Percentiles rank a stretch among this genome's conserved stretches.
phyloP scores from a whole-genome alignment of 1,284 basidiomycete genomes.

The Cryptococcus wingfieldii region DNA sequence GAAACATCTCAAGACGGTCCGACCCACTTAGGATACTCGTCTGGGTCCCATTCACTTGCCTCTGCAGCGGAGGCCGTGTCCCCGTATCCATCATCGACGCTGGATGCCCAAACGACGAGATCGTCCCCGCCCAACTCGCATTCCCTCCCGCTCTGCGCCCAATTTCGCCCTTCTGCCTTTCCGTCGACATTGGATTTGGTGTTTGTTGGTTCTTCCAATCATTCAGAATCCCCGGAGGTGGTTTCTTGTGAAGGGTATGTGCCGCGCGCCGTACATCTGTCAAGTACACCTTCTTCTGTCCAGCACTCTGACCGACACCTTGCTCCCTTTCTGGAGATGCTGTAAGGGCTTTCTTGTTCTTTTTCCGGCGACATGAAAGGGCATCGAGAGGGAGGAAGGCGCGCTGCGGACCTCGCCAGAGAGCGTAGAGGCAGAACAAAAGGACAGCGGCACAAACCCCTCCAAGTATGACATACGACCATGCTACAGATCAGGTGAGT shows the following conservation, averaged over 20 bases:
- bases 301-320: neutral
- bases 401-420: conserved; percentile 13
- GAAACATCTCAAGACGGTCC: neutral
- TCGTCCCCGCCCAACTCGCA: neutral
- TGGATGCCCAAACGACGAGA: conserved; percentile 8
- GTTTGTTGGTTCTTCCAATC: neutral
- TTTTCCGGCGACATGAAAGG: neutral
- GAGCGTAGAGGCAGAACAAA: conserved; percentile 10
- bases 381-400: neutral
- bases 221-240: neutral
- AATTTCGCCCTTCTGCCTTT: neutral
- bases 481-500: neutral
- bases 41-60: neutral
- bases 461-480: neutral
- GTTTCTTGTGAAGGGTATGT: neutral
- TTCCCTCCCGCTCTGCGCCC: neutral
- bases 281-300: conserved; percentile 12
- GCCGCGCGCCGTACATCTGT: conserved; percentile 6
- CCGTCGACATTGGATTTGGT: neutral
- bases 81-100: neutral
- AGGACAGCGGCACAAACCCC: neutral
- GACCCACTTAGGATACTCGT: neutral
- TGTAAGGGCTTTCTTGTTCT: neutral
- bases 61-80: neutral
- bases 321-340: too few species aligned